These are phyloP conservation scores for Dacryopinax spathularia DNA, from an alignment of 768 basidiomycete species.

Conservation along the genomic window DNA sequence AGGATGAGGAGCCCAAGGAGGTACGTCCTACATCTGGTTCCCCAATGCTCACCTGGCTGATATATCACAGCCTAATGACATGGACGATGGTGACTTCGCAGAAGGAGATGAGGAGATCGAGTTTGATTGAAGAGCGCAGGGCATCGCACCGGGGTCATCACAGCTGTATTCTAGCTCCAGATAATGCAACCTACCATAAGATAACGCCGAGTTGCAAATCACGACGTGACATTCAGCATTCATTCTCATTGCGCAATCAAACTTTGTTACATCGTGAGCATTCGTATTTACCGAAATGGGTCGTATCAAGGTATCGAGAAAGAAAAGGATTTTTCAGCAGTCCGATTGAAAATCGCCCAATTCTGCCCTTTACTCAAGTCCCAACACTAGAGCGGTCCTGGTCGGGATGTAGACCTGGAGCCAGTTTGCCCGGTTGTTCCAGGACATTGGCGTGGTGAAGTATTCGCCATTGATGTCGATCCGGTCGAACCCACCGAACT, in stretches of 20 bases:
- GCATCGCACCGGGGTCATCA: too few species aligned
- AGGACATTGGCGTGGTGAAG: conserved; percentile 72
- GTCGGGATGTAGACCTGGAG: conserved; percentile 68
- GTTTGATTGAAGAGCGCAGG: too few species aligned
- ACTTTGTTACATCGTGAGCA: background rate
- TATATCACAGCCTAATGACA: conserved; percentile 59
- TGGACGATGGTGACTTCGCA: conserved; percentile 85
- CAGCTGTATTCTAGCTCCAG: too few species aligned
- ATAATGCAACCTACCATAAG: too few species aligned
- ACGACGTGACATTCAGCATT: background rate
- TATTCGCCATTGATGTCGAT: conserved; percentile 48
- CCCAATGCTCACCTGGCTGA: conserved; percentile 2
- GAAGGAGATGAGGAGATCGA: conserved; percentile 23
- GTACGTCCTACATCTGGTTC: conserved; percentile 30
- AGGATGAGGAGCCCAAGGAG: conserved; percentile 95
- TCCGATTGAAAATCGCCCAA: background rate
- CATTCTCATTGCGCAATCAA: background rate
- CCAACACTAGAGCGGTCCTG: conserved; percentile 52
- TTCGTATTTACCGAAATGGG: background rate
- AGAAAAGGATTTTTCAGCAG: background rate
- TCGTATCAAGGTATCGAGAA: background rate
- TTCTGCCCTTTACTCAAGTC: background rate
- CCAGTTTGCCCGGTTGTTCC: conserved; percentile 89
- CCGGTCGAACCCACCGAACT: conserved; percentile 83
- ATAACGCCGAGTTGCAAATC: too few species aligned